A percentile compares a stretch with the other conserved stretches of the same genome.
Evolutionary conservation across 2,329 filamentous ascomycete species (phyloP).

Genomic region (Talaromyces piceae): DNA sequence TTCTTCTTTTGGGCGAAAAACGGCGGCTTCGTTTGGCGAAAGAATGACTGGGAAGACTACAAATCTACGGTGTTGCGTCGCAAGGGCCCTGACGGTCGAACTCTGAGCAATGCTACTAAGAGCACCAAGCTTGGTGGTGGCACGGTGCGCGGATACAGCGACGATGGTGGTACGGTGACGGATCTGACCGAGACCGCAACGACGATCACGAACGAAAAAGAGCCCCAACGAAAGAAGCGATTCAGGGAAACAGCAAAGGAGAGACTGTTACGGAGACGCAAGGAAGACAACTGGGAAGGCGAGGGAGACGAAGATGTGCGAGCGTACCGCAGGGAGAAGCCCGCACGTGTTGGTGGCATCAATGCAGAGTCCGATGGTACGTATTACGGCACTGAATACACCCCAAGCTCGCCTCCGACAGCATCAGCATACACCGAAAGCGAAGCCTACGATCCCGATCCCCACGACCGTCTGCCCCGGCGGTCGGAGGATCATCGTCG

Average conservation of each 20-base stretch:
- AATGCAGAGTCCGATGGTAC: conserved; percentile 76
- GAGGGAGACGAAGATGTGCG: conserved; percentile 63
- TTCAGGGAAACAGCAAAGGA: conserved; percentile 32
- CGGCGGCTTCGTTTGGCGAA: conserved; percentile 79
- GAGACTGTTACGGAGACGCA: conserved; percentile 30
- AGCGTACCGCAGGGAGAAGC: conserved; percentile 76
- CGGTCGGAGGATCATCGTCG: conserved; percentile 15
- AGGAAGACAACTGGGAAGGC: conserved; percentile 50
- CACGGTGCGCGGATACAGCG: conserved; percentile 64
- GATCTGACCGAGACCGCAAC: conserved; percentile 36
- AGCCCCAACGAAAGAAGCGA: conserved; percentile 22
- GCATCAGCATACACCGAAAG: conserved; percentile 42
- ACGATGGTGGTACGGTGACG: conserved; percentile 50
- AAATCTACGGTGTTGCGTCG: conserved; percentile 87
- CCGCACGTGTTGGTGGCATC: conserved; percentile 79
- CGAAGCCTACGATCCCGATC: conserved; percentile 22
- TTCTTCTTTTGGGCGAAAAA: conserved; percentile 99
- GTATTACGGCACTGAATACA: conserved; percentile 70
- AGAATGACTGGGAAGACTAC: conserved; percentile 96
- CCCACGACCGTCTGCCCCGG: background rate
- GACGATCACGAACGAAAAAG: conserved; percentile 26
- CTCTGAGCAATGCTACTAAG: conserved; percentile 73
- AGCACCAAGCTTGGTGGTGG: conserved; percentile 81
- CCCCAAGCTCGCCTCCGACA: conserved; percentile 55
- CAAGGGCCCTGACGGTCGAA: conserved; percentile 80